phyloP scores from a whole-genome alignment of 306 rosid genomes.

The Vicia villosa region DNA sequence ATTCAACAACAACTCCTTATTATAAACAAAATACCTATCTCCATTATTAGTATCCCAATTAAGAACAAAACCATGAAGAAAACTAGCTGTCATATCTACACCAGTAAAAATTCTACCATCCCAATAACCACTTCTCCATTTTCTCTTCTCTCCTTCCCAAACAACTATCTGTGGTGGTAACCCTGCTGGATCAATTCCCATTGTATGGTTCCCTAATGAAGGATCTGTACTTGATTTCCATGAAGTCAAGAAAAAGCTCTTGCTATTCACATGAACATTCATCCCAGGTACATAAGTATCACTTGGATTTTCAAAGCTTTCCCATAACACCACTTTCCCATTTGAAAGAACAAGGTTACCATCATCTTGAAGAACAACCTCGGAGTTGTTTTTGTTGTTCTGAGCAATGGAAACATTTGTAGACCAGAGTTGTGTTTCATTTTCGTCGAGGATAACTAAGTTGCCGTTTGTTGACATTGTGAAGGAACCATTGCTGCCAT shows the following conservation, averaged over 20 bases:
- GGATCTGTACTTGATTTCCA: constrained; percentile 76
- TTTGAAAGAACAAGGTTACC: constrained; percentile 59
- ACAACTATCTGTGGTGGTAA: constrained; percentile 69
- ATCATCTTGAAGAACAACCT: constrained; percentile 40
- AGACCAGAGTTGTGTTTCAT: constrained; percentile 46
- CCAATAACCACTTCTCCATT: constrained; percentile 92
- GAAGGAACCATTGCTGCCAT: constrained; percentile 46
- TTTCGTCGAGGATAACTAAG: constrained; percentile 50
- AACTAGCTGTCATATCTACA: constrained; percentile 44
- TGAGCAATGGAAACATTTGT: constrained; percentile 34
- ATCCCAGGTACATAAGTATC: constrained; percentile 77
- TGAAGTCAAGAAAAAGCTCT: constrained; percentile 44
- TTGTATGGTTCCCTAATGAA: constrained; percentile 52
- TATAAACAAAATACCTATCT: constrained; percentile 40
- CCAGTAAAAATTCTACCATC: constrained; percentile 60
- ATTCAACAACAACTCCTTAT: constrained; percentile 7
- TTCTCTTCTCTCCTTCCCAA: constrained; percentile 60
- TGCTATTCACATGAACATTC: constrained; percentile 46
- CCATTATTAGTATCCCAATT: constrained; percentile 14
- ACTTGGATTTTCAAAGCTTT: constrained; percentile 62
- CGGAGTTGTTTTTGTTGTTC: background rate
- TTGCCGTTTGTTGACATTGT: constrained; percentile 52
- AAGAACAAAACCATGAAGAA: constrained; percentile 54
- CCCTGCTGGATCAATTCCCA: constrained; percentile 73
- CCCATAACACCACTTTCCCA: constrained; percentile 39